Base-by-base conservation (phyloP, 257 asterid species). In the Solanum chiquidenum region DNA sequence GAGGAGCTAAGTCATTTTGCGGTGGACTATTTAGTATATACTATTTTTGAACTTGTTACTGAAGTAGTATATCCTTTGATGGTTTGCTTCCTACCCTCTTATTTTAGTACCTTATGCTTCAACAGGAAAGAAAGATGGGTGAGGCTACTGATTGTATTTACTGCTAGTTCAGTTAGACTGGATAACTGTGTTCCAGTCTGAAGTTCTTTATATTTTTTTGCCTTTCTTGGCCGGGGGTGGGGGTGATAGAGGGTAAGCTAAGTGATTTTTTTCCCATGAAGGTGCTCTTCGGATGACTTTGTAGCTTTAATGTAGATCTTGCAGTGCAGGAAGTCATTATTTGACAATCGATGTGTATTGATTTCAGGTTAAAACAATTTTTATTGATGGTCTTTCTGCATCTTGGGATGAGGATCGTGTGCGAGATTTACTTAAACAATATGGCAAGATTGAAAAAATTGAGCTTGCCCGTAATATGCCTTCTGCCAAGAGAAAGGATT, bases 401-500 rank as follows among this genome's bases (percentile, higher is more conserved):
- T 93, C 96, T 58, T 97, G 99, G 99, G 97, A 94, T 87, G 99
- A 95, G 94, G 98, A 93, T 83, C 90, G 88, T 80, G 95, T 97
- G 5, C 92, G 92, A 88, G 93, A 90, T 62, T 95, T 95, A 86
- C 95, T 97, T 23, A 94, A 90, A 88, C 58, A 88, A 55, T 97
- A 93, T 91, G 98, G 99, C 29, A 90, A 91, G 84, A 90, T 97
- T 87, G 98, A 95, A 91, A 96, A 95, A 69, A 92, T 96, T 90
- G 98, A 96, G 93, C 98, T 97, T 88, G 99, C 99, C 52, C 95
- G 98, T 46, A 95, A 97, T 88, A 97, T 97, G 99, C 98, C 99
- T 83, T 94, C 99, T 12, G 99, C 99, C 69, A 94, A 95, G 94
- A 93, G 99, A 91, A 97, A 93, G 91, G 99, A 97, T 91, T 97